Conservation (phyloP, 805 yeast genomes). For the Starmera dryadoides region DNA sequence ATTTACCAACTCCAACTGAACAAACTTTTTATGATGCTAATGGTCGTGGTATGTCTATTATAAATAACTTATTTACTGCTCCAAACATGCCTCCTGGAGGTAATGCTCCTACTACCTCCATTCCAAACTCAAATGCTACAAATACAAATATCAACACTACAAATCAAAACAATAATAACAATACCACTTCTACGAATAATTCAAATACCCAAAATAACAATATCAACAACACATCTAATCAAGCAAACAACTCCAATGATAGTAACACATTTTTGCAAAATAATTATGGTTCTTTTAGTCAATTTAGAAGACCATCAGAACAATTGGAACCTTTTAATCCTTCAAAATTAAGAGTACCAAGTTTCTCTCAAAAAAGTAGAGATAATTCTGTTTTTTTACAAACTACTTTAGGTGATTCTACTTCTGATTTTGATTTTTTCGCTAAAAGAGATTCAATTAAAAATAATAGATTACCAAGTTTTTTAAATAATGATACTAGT, state of each 20-base stretch:
- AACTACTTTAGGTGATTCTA: slow-evolving; percentile 13
- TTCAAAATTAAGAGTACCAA: slow-evolving; percentile 22
- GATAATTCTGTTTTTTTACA: background rate
- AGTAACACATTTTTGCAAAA: slow-evolving; percentile 3
- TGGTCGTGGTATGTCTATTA: slow-evolving; percentile 19
- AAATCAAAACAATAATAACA: slow-evolving; percentile 4
- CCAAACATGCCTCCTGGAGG: slow-evolving; percentile 6
- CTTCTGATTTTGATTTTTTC: slow-evolving; percentile 20
- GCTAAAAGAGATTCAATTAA: slow-evolving; percentile 21
- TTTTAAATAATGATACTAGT: background rate
- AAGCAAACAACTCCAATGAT: background rate
- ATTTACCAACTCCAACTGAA: slow-evolving; percentile 8
- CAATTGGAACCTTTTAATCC: slow-evolving; percentile 42
- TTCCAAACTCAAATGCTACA: background rate
- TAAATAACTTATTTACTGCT: slow-evolving; percentile 19
- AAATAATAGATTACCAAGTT: slow-evolving; percentile 4
- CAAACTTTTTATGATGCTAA: slow-evolving; percentile 13
- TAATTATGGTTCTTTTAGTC: slow-evolving; percentile 20
- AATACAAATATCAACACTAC: background rate
- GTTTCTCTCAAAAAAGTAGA: slow-evolving; percentile 13
- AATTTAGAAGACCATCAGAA: slow-evolving; percentile 38
- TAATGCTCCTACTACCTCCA: background rate
- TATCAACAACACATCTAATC: background rate
- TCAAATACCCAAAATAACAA: background rate
- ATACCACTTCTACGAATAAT: background rate